phyloP scores from a whole-genome alignment of 805 yeast species.

The Kregervanrija pseudodelftensis region DNA sequence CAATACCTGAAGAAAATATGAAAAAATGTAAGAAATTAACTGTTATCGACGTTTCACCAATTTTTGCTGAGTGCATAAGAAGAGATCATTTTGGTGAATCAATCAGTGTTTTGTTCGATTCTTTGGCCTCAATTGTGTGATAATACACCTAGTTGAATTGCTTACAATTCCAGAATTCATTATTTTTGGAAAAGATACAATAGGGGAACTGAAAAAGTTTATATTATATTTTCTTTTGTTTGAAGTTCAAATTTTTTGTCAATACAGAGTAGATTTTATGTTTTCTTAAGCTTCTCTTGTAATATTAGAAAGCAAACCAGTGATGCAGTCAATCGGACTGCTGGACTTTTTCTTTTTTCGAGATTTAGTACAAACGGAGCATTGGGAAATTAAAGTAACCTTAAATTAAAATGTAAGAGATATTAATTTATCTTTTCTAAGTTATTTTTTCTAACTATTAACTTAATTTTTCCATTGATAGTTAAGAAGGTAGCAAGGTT shows the following conservation, averaged over 20 bases:
- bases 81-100: constrained; percentile 98
- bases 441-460: constrained; percentile 4
- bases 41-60: constrained; percentile 88
- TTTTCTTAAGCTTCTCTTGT: too few relatives aligned
- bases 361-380: constrained; percentile 50
- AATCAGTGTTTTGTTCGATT: constrained; percentile 86
- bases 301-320: constrained; percentile 27
- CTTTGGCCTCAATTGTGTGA: constrained; percentile 50
- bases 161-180: too few relatives aligned
- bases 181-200: too few relatives aligned
- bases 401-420: too few relatives aligned
- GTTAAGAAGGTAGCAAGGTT: too few relatives aligned
- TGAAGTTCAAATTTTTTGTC: too few relatives aligned
- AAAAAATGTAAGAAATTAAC: constrained; percentile 61
- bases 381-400: constrained; percentile 35
- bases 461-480: too few relatives aligned
- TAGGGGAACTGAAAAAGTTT: too few relatives aligned
- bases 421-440: not conserved
- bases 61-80: constrained; percentile 96
- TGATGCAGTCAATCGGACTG: constrained; percentile 48
- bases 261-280: too few relatives aligned
- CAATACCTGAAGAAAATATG: constrained; percentile 60
- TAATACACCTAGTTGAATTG: too few relatives aligned
- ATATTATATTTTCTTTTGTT: too few relatives aligned
- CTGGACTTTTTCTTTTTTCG: constrained; percentile 35